These are phyloP conservation scores for Alternaria angustiovoidea DNA, from an alignment of 2,329 filamentous ascomycete genomes.

Conservation along the genomic window DNA sequence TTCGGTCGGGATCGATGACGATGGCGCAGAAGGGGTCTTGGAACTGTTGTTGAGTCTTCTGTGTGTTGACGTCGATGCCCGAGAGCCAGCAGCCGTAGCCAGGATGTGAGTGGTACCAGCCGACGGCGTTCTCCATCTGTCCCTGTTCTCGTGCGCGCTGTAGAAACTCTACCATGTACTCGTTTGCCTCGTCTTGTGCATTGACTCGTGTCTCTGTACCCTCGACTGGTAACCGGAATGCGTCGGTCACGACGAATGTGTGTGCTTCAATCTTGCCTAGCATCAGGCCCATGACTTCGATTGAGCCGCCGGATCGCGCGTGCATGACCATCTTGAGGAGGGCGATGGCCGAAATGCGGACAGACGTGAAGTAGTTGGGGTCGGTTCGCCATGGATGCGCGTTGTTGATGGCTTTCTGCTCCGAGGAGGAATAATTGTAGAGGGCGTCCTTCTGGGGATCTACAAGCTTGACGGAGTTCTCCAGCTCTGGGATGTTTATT, in stretches of 20 bases:
- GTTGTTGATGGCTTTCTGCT: slow-evolving; percentile 71
- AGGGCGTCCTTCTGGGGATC: slow-evolving; percentile 89
- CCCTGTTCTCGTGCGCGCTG: slow-evolving; percentile 77
- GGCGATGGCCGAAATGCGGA: slow-evolving; percentile 91
- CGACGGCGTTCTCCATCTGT: slow-evolving; percentile 88
- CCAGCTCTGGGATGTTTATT: slow-evolving; percentile 71
- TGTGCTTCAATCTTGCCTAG: slow-evolving; percentile 89
- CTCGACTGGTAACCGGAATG: slow-evolving; percentile 92
- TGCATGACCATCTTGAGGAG: slow-evolving; percentile 99
- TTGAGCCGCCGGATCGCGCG: slow-evolving; percentile 87
- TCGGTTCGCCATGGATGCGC: slow-evolving; percentile 79
- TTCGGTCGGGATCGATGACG: slow-evolving; percentile 95
- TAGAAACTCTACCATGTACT: slow-evolving; percentile 92
- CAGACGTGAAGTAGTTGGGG: slow-evolving; percentile 87
- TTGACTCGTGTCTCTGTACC: slow-evolving; percentile 99
- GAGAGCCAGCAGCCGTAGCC: slow-evolving; percentile 98
- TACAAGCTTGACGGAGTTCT: slow-evolving; percentile 81
- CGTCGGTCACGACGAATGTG: slow-evolving; percentile 90
- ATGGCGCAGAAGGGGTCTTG: slow-evolving; percentile 93
- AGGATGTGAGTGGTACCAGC: slow-evolving; percentile 98
- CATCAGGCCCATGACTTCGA: slow-evolving; percentile 99
- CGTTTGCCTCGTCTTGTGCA: slow-evolving; percentile 92
- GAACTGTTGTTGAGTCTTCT: slow-evolving; percentile 83
- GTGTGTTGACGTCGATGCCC: slow-evolving; percentile 92
- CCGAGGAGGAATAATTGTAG: slow-evolving; percentile 78